Evolutionary conservation across 2,329 filamentous ascomycete species (phyloP).

Genomic region (Diaporthe ampelina): DNA sequence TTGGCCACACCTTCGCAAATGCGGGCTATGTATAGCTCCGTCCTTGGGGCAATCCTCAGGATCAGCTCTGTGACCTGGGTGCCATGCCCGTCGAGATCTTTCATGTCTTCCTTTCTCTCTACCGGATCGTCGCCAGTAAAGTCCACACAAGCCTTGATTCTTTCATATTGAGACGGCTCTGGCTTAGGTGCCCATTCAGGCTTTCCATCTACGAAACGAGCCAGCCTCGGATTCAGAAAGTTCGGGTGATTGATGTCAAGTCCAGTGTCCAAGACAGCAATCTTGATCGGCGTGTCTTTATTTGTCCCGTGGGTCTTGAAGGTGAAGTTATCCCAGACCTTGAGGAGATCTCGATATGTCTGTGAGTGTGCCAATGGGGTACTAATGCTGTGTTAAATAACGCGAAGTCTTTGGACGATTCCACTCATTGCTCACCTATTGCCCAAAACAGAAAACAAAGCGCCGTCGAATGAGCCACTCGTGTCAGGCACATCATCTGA

Average conservation of each 20-base stretch:
- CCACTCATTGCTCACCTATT: background rate
- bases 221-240: background rate
- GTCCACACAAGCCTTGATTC: background rate
- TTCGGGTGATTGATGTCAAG: background rate
- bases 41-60: background rate
- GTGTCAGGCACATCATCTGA: background rate
- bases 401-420: no score
- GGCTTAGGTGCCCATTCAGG: background rate
- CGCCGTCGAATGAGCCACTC: constrained; percentile 15
- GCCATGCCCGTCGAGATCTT: constrained; percentile 7
- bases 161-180: background rate
- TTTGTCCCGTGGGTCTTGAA: constrained; percentile 4
- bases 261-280: constrained; percentile 9
- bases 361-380: background rate
- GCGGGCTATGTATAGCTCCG: constrained; percentile 15
- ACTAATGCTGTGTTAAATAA: background rate
- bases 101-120: background rate
- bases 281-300: background rate
- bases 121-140: background rate
- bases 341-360: background rate
- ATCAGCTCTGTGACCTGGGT: constrained; percentile 7
- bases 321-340: background rate
- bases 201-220: background rate
- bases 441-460: background rate
- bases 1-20: background rate